These are phyloP conservation scores for Monosporascus cannonballus DNA, from an alignment of 2,329 filamentous ascomycete species.

Conservation along the genomic window DNA sequence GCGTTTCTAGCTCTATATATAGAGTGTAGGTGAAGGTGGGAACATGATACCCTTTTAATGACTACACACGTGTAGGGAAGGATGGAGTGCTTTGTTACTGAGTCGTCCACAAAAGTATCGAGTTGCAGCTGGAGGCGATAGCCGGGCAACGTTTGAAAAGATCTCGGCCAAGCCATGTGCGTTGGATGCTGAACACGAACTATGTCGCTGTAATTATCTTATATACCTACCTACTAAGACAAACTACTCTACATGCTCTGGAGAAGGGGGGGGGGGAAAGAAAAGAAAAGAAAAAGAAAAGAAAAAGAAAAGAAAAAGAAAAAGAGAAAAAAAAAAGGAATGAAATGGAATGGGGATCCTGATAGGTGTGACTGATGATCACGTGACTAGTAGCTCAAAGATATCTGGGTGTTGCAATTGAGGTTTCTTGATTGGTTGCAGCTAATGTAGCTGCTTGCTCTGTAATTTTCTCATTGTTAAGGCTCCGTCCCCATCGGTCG, in stretches of 20 bases:
- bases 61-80: background rate
- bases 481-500: conserved; percentile 22
- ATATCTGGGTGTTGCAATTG: background rate
- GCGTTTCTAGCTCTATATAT: background rate
- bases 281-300: too few relatives aligned
- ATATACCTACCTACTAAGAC: background rate
- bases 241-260: too few relatives aligned
- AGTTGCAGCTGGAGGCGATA: too few relatives aligned
- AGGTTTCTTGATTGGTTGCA: background rate
- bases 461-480: conserved; percentile 5
- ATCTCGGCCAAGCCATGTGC: too few relatives aligned
- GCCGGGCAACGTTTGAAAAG: too few relatives aligned
- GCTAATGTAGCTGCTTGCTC: conserved; percentile 31
- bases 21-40: conserved; percentile 4
- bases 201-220: background rate
- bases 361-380: conserved; percentile 4
- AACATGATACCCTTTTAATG: conserved; percentile 15
- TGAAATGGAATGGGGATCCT: too few relatives aligned
- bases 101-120: too few relatives aligned
- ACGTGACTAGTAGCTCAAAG: conserved; percentile 26
- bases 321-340: too few relatives aligned
- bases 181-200: too few relatives aligned
- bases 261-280: too few relatives aligned
- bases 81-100: too few relatives aligned
- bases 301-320: too few relatives aligned